A percentile compares a stretch with the other conserved stretches of the same genome.
phyloP scores from a whole-genome alignment of 2,329 filamentous ascomycete genomes.

The Paracorniculantispora psalliotae region DNA sequence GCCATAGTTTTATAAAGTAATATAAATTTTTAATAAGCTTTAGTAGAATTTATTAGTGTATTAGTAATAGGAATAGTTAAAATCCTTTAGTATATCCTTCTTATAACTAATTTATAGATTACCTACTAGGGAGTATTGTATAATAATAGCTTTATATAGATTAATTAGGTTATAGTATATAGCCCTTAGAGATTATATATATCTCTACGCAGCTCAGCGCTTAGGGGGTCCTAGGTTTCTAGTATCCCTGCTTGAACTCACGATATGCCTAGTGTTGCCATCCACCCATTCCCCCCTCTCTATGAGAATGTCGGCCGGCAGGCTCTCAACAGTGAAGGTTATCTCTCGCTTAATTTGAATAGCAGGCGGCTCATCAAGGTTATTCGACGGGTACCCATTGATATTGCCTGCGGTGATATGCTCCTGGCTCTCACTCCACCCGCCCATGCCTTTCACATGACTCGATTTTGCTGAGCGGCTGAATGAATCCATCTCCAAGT shows the following conservation, averaged over 20 bases:
- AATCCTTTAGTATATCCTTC: neutral
- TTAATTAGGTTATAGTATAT: neutral
- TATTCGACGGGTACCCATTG: neutral
- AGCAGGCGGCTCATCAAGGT: neutral
- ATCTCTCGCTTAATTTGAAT: conserved; percentile 8
- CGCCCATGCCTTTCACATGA: neutral
- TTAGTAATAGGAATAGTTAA: neutral
- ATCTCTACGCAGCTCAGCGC: neutral
- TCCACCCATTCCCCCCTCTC: neutral
- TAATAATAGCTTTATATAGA: neutral
- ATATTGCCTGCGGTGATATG: neutral
- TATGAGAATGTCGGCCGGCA: neutral
- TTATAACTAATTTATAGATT: neutral
- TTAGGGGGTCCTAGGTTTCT: neutral
- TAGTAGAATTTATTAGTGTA: neutral
- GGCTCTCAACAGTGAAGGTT: conserved; percentile 6
- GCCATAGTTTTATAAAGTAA: no score
- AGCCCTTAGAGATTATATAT: neutral
- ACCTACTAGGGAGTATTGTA: neutral
- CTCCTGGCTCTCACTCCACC: conserved; percentile 5
- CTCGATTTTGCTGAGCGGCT: neutral
- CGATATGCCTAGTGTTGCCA: neutral
- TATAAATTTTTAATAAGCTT: neutral
- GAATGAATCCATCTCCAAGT: neutral
- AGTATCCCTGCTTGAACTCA: neutral